Evolutionary conservation across 192 early-diverging fungal species (phyloP).

Genomic region (Podila epigama): DNA sequence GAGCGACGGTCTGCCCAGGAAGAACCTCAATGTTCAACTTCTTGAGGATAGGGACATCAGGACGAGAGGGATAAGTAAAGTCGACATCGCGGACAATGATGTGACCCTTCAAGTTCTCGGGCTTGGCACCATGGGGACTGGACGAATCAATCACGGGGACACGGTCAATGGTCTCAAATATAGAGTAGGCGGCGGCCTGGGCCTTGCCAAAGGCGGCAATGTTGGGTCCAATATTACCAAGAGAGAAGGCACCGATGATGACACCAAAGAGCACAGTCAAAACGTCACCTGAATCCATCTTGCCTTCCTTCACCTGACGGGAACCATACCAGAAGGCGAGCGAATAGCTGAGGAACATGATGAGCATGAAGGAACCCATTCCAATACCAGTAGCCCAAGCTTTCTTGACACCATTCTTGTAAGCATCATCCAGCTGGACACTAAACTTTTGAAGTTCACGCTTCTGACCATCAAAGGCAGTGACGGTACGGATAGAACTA

Average conservation of each 20-base stretch:
- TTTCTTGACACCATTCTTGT: conserved; percentile 67
- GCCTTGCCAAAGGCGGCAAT: conserved; percentile 75
- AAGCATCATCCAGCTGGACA: conserved; percentile 62
- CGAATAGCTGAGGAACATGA: conserved; percentile 79
- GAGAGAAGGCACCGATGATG: conserved; percentile 68
- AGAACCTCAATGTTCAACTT: conserved; percentile 72
- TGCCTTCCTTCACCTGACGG: conserved; percentile 57
- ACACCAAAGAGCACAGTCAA: conserved; percentile 81
- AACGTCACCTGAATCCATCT: conserved; percentile 60
- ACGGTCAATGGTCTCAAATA: conserved; percentile 86
- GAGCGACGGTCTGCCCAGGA: conserved; percentile 84
- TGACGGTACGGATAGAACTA: conserved; percentile 85
- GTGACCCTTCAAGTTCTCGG: conserved; percentile 68
- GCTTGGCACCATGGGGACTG: conserved; percentile 51
- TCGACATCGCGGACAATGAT: conserved; percentile 78
- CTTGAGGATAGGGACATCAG: conserved; percentile 80
- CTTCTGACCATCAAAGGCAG: conserved; percentile 81
- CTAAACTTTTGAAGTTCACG: conserved; percentile 64
- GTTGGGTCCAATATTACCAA: conserved; percentile 71
- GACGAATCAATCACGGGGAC: conserved; percentile 76
- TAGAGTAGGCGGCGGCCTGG: conserved; percentile 80
- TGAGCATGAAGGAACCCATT: conserved; percentile 77
- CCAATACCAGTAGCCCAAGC: conserved; percentile 66
- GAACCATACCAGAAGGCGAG: conserved; percentile 89
- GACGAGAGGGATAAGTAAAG: conserved; percentile 86